Base-by-base conservation (phyloP, 352 stramenopile genomes). In the Detonula confervacea region DNA sequence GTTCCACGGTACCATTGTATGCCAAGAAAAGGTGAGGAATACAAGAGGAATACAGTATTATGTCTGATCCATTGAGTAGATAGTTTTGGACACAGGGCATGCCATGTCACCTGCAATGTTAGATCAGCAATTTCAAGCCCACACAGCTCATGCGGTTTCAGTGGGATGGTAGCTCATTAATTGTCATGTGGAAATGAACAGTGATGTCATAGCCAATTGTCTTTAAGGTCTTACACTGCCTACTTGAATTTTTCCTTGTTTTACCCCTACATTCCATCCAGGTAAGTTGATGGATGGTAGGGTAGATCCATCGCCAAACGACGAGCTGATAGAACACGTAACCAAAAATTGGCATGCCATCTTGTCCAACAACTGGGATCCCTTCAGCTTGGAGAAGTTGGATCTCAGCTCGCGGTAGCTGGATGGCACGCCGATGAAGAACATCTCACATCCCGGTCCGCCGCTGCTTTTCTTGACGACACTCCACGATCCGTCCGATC, bases 1-100 rank as follows among this genome's bases (percentile, higher is more conserved):
- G 77, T 83, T n/a, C 80, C 80, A 27, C 8, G 5, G 51, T 84
- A 84, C 67, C 81, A 81, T 64, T 87, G 80, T 52, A 87, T 87
- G 80, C 80, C 80, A 25, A 6, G 47, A 6, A 72, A 78, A 27
- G 39, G 55, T 16, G 12, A n/a, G n/a, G n/a, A n/a, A n/a, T n/a
- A n/a, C n/a, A n/a, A n/a, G n/a, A n/a, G n/a, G n/a, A n/a, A n/a
- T n/a, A n/a, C n/a, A n/a, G n/a, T n/a, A n/a, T n/a, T n/a, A n/a
- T n/a, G n/a, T n/a, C n/a, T n/a, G n/a, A n/a, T n/a, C n/a, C n/a
- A n/a, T n/a, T n/a, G n/a, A n/a, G n/a, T n/a, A n/a, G n/a, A n/a
- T n/a, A n/a, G n/a, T n/a, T n/a, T n/a, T n/a, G n/a, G n/a, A n/a
- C n/a, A n/a, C n/a, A n/a, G n/a, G n/a, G n/a, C n/a, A n/a, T n/a